phyloP scores from a whole-genome alignment of 208 protist genomes.

The Spongospora subterranea region DNA sequence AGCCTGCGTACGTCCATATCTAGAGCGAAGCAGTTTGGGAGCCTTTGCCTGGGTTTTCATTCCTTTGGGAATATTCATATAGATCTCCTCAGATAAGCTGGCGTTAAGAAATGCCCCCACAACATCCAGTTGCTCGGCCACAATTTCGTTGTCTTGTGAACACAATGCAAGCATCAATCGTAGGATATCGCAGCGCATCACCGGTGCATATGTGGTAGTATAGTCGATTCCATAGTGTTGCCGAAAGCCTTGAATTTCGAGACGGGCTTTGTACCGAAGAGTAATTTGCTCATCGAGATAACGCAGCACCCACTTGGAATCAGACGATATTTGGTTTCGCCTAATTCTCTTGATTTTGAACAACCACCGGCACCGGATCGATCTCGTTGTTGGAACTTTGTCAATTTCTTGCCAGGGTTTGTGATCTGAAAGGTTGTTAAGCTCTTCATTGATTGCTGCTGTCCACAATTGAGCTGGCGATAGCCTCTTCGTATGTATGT shows the following conservation, averaged over 20 bases:
- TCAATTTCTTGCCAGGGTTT: slow-evolving; percentile 23
- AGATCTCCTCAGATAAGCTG: slow-evolving; percentile 2
- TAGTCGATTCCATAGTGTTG: slow-evolving; percentile 9
- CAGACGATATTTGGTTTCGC: not conserved
- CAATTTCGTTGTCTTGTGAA: not conserved
- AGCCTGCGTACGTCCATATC: not conserved
- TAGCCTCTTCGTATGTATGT: slow-evolving; percentile 21
- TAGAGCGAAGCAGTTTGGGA: not conserved
- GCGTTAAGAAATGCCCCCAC: not conserved
- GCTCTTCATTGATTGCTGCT: not conserved
- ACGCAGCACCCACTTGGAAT: not conserved
- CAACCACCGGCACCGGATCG: slow-evolving; percentile 9
- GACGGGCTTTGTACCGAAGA: slow-evolving; percentile 17
- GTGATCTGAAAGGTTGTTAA: not conserved
- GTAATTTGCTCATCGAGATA: not conserved
- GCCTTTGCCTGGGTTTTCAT: not conserved
- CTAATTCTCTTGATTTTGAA: slow-evolving; percentile 25
- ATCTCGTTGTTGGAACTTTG: not conserved
- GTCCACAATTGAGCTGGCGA: not conserved
- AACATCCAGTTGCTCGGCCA: slow-evolving; percentile 32
- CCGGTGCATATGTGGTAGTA: not conserved
- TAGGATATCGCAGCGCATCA: not conserved
- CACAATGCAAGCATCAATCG: not conserved
- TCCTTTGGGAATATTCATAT: slow-evolving; percentile 24
- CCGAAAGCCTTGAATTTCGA: not conserved